phyloP scores from a whole-genome alignment of 1,284 basidiomycete species.

The Ceratobasidium papillatum region DNA sequence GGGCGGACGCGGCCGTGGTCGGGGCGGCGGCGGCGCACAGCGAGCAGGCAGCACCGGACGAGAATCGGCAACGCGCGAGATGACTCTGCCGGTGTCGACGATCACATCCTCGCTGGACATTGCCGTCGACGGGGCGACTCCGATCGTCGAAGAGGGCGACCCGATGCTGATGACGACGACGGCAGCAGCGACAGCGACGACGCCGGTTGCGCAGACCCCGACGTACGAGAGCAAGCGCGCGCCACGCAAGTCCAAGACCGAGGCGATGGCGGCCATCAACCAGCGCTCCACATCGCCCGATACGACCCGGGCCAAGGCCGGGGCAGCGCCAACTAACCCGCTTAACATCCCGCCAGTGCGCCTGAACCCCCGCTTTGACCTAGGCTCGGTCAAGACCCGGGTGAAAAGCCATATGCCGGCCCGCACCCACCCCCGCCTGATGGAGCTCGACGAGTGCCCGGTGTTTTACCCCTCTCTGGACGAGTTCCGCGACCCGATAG shows the following conservation, averaged over 20 bases:
- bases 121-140: constrained; percentile 22
- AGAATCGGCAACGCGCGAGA: background rate
- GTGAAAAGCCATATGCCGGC: constrained; percentile 59
- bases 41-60: constrained; percentile 1
- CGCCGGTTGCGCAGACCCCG: background rate
- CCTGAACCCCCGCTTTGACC: constrained; percentile 61
- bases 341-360: constrained; percentile 50
- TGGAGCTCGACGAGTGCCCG: constrained; percentile 90
- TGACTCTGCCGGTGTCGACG: constrained; percentile 18
- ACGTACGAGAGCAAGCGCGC: constrained; percentile 57
- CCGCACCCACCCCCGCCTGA: constrained; percentile 66
- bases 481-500: constrained; percentile 96
- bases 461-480: constrained; percentile 87
- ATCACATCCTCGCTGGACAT: constrained; percentile 34
- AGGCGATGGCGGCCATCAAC: constrained; percentile 78
- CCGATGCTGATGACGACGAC: no score
- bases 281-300: constrained; percentile 67
- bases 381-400: constrained; percentile 71
- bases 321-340: constrained; percentile 51
- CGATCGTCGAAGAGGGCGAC: constrained; percentile 10
- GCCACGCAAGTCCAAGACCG: constrained; percentile 85
- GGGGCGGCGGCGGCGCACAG: background rate
- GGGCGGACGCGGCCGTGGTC: constrained; percentile 12
- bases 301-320: constrained; percentile 58
- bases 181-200: background rate